A percentile compares a stretch with the other conserved stretches of the same genome.
phyloP scores from a whole-genome alignment of 108 stramenopile species.

The Nitzschia sp. region DNA sequence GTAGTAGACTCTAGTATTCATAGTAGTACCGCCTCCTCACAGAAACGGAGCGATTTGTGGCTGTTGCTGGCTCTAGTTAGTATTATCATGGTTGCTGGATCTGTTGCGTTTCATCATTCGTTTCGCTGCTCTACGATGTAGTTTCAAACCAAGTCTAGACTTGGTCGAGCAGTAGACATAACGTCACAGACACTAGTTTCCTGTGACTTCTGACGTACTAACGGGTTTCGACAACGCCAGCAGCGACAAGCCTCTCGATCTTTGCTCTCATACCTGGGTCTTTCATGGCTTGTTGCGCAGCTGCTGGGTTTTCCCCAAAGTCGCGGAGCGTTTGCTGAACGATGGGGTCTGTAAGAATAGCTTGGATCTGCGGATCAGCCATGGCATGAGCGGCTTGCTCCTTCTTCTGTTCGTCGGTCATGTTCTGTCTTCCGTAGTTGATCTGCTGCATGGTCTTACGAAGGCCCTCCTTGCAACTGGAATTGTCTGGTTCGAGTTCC shows the following conservation, averaged over 20 bases:
- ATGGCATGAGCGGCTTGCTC: conserved; percentile 96
- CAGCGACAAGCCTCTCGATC: conserved; percentile 97
- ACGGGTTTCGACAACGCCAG: conserved; percentile 93
- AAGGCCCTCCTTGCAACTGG: conserved; percentile 92
- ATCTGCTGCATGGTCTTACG: conserved; percentile 76
- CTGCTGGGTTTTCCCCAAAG: conserved; percentile 91
- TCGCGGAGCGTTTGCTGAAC: conserved; percentile 94
- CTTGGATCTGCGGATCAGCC: conserved; percentile 99
- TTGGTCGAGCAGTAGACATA: too few relatives aligned
- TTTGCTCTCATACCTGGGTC: conserved; percentile 90
- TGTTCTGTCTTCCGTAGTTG: conserved; percentile 73
- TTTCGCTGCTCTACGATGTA: too few relatives aligned
- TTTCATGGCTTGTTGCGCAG: conserved; percentile 89
- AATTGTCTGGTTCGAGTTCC: conserved; percentile 84
- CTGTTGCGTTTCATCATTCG: too few relatives aligned
- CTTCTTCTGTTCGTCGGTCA: conserved; percentile 90
- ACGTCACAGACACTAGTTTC: too few relatives aligned
- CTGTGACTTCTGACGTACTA: too few relatives aligned
- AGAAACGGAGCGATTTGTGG: too few relatives aligned
- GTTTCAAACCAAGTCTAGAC: too few relatives aligned
- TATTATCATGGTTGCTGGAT: too few relatives aligned
- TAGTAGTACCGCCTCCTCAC: too few relatives aligned
- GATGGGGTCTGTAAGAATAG: conserved; percentile 95
- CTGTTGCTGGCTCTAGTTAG: too few relatives aligned
- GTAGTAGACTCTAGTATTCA: too few relatives aligned